Evolutionary conservation across 768 basidiomycete species (phyloP), one percentile per base, ranked within the genome.

Genomic region (Exidia glandulosa): DNA sequence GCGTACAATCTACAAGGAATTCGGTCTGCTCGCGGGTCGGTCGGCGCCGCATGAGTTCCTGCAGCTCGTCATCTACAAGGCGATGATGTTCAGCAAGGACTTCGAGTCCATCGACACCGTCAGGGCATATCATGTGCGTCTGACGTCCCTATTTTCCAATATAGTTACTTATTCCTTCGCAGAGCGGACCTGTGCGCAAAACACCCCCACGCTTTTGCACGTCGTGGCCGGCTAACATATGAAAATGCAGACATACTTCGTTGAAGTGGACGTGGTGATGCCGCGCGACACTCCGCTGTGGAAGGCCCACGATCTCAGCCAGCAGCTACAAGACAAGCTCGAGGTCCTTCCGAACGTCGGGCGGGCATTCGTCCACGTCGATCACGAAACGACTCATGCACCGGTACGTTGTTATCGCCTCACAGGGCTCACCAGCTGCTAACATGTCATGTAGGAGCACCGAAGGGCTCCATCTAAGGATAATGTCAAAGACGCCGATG

Each of bases 231-330:
- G n/a, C n/a, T n/a, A n/a, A n/a, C n/a, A n/a, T n/a, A n/a, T n/a
- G n/a, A n/a, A n/a, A n/a, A n/a, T n/a, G n/a, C n/a, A n/a, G 86
- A 81, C 91, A 61, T 95, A 93, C 68, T 90, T 94, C 68, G 94
- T 97, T 50, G 96, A 98, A 72, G 79, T 98, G 13, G 96, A 99
- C 70, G 82, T 97, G 50, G 94, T 97, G 45, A 90, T 97, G 87
- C 81, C 86, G 61, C 87, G 86, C 10, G 83, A 83, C 60, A 96
- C 93, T 27, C 90, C 93, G 0, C 75, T 98, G 1, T 90, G 87
- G 85, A 86, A 85, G 70, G 90, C 91, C 23, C 90, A 93, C 68
- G 90, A 93, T 70, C 68, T 90, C 61, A 87, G 87, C 65, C 90
- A 93, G 71, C 79, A 86, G 63, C 73, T 93, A 19, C 90, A 93